Evolutionary conservation across 2,329 filamentous ascomycete genomes (phyloP).

Genomic region (Furcasterigmium sp.): DNA sequence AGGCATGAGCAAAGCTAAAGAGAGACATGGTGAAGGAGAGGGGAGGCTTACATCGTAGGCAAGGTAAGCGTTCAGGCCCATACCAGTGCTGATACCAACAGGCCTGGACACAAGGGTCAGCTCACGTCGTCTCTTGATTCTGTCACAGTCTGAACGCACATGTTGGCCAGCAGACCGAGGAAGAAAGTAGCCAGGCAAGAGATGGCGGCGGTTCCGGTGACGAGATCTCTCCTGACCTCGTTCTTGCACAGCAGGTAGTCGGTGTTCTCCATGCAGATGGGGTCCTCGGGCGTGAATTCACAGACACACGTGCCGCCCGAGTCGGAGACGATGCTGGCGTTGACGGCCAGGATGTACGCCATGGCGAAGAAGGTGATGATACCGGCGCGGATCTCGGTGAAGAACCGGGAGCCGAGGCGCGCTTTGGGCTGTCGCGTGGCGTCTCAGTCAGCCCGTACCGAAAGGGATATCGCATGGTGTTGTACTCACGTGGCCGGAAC

Average conservation of each 20-base stretch:
- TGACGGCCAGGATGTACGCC: constrained; percentile 50
- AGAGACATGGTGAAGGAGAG: constrained; percentile 1
- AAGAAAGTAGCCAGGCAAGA: constrained; percentile 71
- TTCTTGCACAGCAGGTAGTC: constrained; percentile 60
- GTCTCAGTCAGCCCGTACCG: constrained; percentile 2
- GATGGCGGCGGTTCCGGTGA: constrained; percentile 82
- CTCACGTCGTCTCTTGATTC: no score
- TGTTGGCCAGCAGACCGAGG: constrained; percentile 79
- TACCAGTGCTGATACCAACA: constrained; percentile 34
- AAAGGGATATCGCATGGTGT: not conserved
- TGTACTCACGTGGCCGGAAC: constrained; percentile 69
- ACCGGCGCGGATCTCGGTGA: constrained; percentile 79
- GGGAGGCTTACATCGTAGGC: constrained; percentile 52
- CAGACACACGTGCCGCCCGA: constrained; percentile 75
- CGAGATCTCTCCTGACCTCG: constrained; percentile 68
- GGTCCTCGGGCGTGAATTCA: constrained; percentile 40
- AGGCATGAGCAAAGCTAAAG: not conserved
- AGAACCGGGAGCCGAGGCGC: constrained; percentile 70
- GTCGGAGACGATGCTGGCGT: constrained; percentile 52
- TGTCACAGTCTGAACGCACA: constrained; percentile 45
- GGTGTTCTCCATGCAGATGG: constrained; percentile 44
- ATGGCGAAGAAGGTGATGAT: constrained; percentile 72
- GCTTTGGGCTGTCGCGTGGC: constrained; percentile 52
- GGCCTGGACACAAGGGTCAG: constrained; percentile 17
- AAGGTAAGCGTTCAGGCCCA: constrained; percentile 79